These are phyloP conservation scores for Filobasidium floriforme DNA, from an alignment of 768 basidiomycete genomes.

Conservation along the genomic window DNA sequence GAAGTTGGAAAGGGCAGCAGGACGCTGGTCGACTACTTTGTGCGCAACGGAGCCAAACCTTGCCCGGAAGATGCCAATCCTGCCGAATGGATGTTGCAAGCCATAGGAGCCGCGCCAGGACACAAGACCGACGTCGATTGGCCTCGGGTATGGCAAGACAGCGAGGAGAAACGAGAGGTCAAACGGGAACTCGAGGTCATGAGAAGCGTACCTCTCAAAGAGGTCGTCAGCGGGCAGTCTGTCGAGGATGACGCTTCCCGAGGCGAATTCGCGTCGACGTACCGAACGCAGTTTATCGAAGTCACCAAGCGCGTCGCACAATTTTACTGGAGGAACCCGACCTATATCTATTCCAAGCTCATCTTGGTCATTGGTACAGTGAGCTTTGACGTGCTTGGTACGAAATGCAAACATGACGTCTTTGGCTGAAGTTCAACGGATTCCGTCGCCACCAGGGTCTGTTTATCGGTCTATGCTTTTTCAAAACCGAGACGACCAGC, in stretches of 20 bases:
- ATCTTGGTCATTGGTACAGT: background rate
- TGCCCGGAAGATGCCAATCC: slow-evolving; percentile 66
- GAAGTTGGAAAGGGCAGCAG: slow-evolving; percentile 12
- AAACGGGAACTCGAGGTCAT: slow-evolving; percentile 52
- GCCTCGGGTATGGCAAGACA: slow-evolving; percentile 56
- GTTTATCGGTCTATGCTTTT: slow-evolving; percentile 46
- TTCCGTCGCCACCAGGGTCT: slow-evolving; percentile 21
- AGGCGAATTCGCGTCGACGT: slow-evolving; percentile 35
- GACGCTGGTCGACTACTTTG: slow-evolving; percentile 18
- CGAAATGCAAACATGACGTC: no score
- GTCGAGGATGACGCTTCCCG: slow-evolving; percentile 44
- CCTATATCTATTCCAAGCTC: slow-evolving; percentile 46
- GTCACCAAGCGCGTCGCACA: slow-evolving; percentile 43
- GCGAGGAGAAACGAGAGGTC: slow-evolving; percentile 53
- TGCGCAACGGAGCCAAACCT: slow-evolving; percentile 14
- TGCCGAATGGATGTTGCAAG: slow-evolving; percentile 53
- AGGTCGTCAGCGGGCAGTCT: slow-evolving; percentile 34
- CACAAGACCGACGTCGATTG: slow-evolving; percentile 59
- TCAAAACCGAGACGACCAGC: slow-evolving; percentile 38
- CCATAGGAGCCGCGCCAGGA: slow-evolving; percentile 66
- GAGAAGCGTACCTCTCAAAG: slow-evolving; percentile 49
- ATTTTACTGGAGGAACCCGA: slow-evolving; percentile 46
- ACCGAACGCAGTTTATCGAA: slow-evolving; percentile 28
- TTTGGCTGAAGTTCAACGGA: no score
- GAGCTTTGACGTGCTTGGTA: slow-evolving; percentile 15